These are phyloP conservation scores for Fomitopsis betulina DNA, from an alignment of 1,284 basidiomycete genomes.

Conservation along the genomic window DNA sequence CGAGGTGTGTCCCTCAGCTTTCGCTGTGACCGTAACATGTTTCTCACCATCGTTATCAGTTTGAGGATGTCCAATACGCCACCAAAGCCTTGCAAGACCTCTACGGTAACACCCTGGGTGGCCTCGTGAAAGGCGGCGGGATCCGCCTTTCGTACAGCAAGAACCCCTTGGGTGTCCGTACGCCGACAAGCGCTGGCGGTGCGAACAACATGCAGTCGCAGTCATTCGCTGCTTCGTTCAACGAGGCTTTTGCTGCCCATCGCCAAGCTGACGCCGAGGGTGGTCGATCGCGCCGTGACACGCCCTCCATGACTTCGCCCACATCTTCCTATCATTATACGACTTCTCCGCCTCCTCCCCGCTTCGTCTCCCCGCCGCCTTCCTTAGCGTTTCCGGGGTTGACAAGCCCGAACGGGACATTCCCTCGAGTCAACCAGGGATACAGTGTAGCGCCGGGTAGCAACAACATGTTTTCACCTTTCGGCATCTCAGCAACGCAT, in stretches of 20 bases:
- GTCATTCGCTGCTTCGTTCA: conserved; percentile 25
- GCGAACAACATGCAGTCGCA: conserved; percentile 47
- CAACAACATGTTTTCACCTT: conserved; percentile 54
- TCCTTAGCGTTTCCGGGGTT: conserved; percentile 34
- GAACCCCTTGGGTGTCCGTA: conserved; percentile 86
- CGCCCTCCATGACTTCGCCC: conserved; percentile 37
- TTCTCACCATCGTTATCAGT: conserved; percentile 44
- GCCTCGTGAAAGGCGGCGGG: conserved; percentile 90
- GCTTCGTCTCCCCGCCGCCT: conserved; percentile 30
- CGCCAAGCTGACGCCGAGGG: conserved; percentile 34
- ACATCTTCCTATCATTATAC: conserved; percentile 43
- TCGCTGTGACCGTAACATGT: not conserved
- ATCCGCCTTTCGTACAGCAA: conserved; percentile 96
- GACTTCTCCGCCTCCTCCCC: conserved; percentile 52
- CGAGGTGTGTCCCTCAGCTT: conserved; percentile 50
- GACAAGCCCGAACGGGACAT: conserved; percentile 29
- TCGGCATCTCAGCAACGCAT: conserved; percentile 49
- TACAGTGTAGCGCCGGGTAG: conserved; percentile 30
- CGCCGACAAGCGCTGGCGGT: conserved; percentile 53
- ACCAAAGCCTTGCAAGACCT: conserved; percentile 84
- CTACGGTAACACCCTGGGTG: conserved; percentile 88
- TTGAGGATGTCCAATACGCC: conserved; percentile 85
- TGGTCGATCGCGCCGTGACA: conserved; percentile 31
- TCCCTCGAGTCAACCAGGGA: conserved; percentile 30
- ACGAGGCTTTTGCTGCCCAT: conserved; percentile 34